phyloP scores from a whole-genome alignment of 805 yeast genomes.

The Metschnikowia matae region DNA sequence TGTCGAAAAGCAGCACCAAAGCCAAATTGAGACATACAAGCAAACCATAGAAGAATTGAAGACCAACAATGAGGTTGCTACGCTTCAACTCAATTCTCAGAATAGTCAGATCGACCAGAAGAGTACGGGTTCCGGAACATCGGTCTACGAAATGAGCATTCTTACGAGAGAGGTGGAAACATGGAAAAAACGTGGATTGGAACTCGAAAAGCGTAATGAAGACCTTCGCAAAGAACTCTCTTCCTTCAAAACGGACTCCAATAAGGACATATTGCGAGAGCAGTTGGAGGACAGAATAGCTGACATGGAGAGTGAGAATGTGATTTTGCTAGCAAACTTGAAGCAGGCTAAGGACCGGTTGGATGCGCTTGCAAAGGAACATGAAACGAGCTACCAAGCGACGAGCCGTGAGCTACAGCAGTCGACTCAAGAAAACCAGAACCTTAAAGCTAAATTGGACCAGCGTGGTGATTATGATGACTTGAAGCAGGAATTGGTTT shows the following conservation, averaged over 20 bases:
- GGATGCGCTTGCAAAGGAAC: slow-evolving; percentile 20
- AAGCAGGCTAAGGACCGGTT: slow-evolving; percentile 43
- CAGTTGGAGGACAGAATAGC: slow-evolving; percentile 43
- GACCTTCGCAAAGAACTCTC: slow-evolving; percentile 65
- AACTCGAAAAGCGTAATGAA: slow-evolving; percentile 75
- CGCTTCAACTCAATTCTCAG: slow-evolving; percentile 51
- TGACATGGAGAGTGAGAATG: slow-evolving; percentile 68
- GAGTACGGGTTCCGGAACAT: slow-evolving; percentile 27
- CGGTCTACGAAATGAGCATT: slow-evolving; percentile 55
- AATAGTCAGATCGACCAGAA: slow-evolving; percentile 38
- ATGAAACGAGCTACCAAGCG: slow-evolving; percentile 32
- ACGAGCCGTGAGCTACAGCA: slow-evolving; percentile 45
- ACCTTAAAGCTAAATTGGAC: slow-evolving; percentile 46
- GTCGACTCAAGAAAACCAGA: slow-evolving; percentile 46
- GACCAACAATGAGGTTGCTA: slow-evolving; percentile 60
- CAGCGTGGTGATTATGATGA: slow-evolving; percentile 72
- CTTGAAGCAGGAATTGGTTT: slow-evolving; percentile 67
- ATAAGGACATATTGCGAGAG: slow-evolving; percentile 38
- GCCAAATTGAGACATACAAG: slow-evolving; percentile 49
- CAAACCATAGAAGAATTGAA: slow-evolving; percentile 60
- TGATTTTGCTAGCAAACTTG: slow-evolving; percentile 52
- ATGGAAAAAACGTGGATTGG: slow-evolving; percentile 61
- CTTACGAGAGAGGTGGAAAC: slow-evolving; percentile 73
- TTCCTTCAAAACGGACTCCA: slow-evolving; percentile 45
- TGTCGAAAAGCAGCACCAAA: slow-evolving; percentile 49